Evolutionary conservation across 176 grass and related monocot genomes (phyloP), one percentile per base, ranked within the genome.

Genomic region (Oryza meyeriana): DNA sequence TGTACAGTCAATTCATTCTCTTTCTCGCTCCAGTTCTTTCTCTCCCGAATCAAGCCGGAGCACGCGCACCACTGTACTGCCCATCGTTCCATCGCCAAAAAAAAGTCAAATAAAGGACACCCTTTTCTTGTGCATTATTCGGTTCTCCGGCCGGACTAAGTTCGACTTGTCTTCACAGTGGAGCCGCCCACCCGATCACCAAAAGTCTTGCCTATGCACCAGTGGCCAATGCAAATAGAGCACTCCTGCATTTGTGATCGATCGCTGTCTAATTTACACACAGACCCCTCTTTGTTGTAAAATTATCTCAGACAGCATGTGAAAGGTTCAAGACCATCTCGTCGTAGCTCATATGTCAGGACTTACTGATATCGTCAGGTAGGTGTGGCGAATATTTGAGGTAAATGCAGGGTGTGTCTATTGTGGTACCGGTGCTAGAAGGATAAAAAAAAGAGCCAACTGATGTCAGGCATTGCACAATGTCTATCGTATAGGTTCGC

Each of bases 61-160:
- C 87, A 84, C 81, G 67, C 83, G 45, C 66, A 42, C 41, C 78
- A 77, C 64, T 65, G 26, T 68, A 18, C 71, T 38, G 55, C 42
- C 83, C 64, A 77, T 55, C 66, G 78, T 38, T 86, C 48, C 48
- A 9, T 55, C 73, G 14, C 42, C 4, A 44, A 28, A n/a, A 45
- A 63, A 74, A 82, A 82, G 73, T 82, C 78, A 86, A 85, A 81
- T 81, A 76, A 85, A 85, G 87, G 40, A 18, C 59, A 48, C 33
- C 26, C 16, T 79, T 88, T 88, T 55, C 81, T 74, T 69, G 10
- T 77, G 71, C 78, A 77, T 77, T 85, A 85, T 89, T 89, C 87
- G 57, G 65, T 66, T 85, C 83, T 59, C 72, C 14, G 3, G 72
- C 41, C 57, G 16, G 13, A 12, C 61, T 64, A 77, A 24, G 38